These are phyloP conservation scores for Poteriospumella lacustris DNA, from an alignment of 108 stramenopile genomes.

Conservation along the genomic window DNA sequence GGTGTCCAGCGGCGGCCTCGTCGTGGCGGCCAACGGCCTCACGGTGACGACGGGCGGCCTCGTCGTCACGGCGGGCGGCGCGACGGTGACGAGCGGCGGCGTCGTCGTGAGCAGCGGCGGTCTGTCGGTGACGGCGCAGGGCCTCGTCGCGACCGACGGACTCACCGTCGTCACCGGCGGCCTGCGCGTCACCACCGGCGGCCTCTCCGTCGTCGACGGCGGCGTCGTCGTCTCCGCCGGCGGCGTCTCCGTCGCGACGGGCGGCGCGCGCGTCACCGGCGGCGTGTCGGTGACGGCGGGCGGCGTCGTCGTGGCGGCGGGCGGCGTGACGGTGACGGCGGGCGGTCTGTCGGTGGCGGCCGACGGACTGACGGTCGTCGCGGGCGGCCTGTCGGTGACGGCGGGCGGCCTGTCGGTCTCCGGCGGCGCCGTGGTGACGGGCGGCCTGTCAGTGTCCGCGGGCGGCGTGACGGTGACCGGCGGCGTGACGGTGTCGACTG, in stretches of 20 bases:
- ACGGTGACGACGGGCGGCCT: background rate
- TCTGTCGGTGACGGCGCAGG: slow-evolving; percentile 16
- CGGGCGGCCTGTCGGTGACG: slow-evolving; percentile 1
- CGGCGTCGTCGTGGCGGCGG: background rate
- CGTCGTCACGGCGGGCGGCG: background rate
- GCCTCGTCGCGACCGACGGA: background rate
- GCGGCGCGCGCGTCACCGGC: background rate
- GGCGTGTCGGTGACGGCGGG: background rate
- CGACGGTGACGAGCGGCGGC: background rate
- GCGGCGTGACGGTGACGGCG: background rate
- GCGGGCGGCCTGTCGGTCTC: background rate
- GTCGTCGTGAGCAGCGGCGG: background rate
- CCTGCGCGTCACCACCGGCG: slow-evolving; percentile 13
- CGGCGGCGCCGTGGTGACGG: background rate
- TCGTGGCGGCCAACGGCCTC: background rate
- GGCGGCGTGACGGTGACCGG: background rate
- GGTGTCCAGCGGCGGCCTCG: background rate
- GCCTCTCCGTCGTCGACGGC: background rate
- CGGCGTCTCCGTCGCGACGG: background rate
- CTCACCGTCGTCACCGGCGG: background rate
- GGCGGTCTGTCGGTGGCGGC: background rate
- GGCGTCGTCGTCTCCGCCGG: background rate
- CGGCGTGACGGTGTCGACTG: slow-evolving; percentile 14
- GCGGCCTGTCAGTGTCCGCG: background rate
- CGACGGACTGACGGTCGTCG: background rate